A percentile compares a stretch with the other conserved stretches of the same genome.
These are phyloP conservation scores for Saccharomyces kudriavzevii DNA, from an alignment of 805 yeast genomes.

Conservation along the genomic window DNA sequence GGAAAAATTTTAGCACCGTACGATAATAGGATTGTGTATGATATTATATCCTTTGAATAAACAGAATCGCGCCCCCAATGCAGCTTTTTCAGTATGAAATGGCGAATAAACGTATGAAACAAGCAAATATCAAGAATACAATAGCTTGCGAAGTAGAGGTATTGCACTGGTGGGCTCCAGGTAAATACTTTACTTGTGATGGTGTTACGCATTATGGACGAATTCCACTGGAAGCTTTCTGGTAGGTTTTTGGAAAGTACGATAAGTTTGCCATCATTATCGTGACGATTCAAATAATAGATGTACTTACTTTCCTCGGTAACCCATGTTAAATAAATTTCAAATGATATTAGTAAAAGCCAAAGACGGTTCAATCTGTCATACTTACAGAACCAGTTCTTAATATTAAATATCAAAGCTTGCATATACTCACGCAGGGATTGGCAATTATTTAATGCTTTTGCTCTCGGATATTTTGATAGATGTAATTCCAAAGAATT, in stretches of 20 bases:
- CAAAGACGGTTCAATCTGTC: conserved; percentile 40
- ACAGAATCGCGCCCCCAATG: conserved; percentile 26
- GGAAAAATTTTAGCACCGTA: conserved; percentile 81
- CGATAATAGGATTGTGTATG: conserved; percentile 66
- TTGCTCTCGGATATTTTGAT: conserved; percentile 11
- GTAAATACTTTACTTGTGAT: conserved; percentile 29
- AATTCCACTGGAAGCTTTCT: neutral
- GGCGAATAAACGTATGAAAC: conserved; percentile 34
- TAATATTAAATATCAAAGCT: conserved; percentile 5
- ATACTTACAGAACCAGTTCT: conserved; percentile 16
- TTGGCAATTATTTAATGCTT: conserved; percentile 1
- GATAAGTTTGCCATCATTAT: neutral
- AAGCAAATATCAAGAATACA: conserved; percentile 41
- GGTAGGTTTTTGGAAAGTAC: neutral
- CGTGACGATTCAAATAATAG: neutral
- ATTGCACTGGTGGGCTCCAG: conserved; percentile 41
- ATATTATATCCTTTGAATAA: conserved; percentile 30
- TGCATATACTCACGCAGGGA: neutral
- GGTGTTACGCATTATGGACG: neutral
- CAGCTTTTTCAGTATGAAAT: conserved; percentile 15
- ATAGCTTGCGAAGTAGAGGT: conserved; percentile 45
- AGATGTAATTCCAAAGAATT: conserved; percentile 40
- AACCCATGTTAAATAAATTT: conserved; percentile 89
- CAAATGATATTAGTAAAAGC: conserved; percentile 64
- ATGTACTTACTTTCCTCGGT: conserved; percentile 57